A percentile compares a stretch with the other conserved stretches of the same genome.
phyloP scores from a whole-genome alignment of 176 grass and related monocot genomes.

The Secale cereale region DNA sequence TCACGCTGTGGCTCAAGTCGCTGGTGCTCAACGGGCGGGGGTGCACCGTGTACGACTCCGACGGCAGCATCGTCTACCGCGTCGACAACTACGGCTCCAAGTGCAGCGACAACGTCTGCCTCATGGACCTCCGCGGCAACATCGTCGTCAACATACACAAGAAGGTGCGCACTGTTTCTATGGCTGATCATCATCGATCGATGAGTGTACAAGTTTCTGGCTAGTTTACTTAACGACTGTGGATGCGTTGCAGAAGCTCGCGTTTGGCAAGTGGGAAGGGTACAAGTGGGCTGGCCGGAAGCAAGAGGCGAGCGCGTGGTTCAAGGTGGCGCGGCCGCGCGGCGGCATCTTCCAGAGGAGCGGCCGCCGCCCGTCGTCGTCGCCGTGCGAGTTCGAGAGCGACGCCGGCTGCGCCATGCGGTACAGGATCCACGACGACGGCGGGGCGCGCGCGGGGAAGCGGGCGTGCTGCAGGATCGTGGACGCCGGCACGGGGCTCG shows the following conservation, averaged over 20 bases:
- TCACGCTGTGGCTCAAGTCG: slow-evolving; percentile 71
- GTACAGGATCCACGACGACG: slow-evolving; percentile 41
- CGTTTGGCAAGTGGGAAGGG: slow-evolving; percentile 55
- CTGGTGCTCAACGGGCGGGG: slow-evolving; percentile 58
- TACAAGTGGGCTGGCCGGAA: slow-evolving; percentile 20
- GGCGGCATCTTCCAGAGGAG: slow-evolving; percentile 27
- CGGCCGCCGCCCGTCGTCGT: neutral
- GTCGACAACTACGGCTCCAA: slow-evolving; percentile 68
- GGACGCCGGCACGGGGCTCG: slow-evolving; percentile 34
- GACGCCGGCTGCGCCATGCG: slow-evolving; percentile 13
- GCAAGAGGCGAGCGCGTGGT: slow-evolving; percentile 41
- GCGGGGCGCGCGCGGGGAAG: neutral
- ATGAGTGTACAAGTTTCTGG: no score
- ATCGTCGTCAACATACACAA: slow-evolving; percentile 45
- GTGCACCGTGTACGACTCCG: slow-evolving; percentile 69
- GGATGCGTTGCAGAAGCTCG: slow-evolving; percentile 37
- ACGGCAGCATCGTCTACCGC: slow-evolving; percentile 56
- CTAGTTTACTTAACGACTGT: neutral
- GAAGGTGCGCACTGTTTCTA: no score
- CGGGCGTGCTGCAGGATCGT: slow-evolving; percentile 52
- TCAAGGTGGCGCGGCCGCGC: slow-evolving; percentile 41
- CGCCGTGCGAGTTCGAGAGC: slow-evolving; percentile 39
- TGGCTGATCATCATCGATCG: no score
- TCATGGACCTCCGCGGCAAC: slow-evolving; percentile 65
- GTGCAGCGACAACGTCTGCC: slow-evolving; percentile 34